Conservation (phyloP, 768 basidiomycete genomes). For the Amanita muscaria region DNA sequence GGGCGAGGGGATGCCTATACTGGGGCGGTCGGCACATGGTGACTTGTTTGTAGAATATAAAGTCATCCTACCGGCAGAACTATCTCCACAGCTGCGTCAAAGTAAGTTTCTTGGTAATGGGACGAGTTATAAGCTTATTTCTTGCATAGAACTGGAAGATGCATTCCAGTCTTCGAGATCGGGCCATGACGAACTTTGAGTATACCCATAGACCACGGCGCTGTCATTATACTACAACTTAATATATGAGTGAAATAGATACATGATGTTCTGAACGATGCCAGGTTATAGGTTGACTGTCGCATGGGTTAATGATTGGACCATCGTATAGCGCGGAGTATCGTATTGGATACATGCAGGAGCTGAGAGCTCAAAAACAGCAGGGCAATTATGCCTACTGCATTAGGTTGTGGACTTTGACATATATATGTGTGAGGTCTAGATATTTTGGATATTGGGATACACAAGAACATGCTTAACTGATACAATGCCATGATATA, state of each 20-base stretch:
- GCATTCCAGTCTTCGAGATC: conserved; percentile 38
- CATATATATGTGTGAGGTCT: too few relatives aligned
- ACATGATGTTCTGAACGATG: neutral
- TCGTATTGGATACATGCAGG: too few relatives aligned
- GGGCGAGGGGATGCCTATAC: conserved; percentile 85
- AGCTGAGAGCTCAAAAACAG: too few relatives aligned
- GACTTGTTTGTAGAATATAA: conserved; percentile 91
- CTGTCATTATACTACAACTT: conserved; percentile 17
- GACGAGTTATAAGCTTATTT: neutral
- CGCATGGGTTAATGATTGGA: too few relatives aligned
- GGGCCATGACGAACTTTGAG: conserved; percentile 36
- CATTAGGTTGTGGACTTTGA: too few relatives aligned
- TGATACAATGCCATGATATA: too few relatives aligned
- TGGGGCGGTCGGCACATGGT: conserved; percentile 52
- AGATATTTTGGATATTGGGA: too few relatives aligned
- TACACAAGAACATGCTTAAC: neutral
- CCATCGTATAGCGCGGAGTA: too few relatives aligned
- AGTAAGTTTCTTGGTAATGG: conserved; percentile 46
- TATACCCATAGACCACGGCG: conserved; percentile 10
- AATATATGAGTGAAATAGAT: neutral
- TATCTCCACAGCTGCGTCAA: conserved; percentile 56
- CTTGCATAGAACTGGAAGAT: conserved; percentile 41
- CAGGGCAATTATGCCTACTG: too few relatives aligned
- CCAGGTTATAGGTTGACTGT: too few relatives aligned
- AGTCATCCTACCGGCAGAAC: conserved; percentile 74